Evolutionary conservation across 2,329 filamentous ascomycete species (phyloP).

Genomic region (Colletotrichum tabaci): DNA sequence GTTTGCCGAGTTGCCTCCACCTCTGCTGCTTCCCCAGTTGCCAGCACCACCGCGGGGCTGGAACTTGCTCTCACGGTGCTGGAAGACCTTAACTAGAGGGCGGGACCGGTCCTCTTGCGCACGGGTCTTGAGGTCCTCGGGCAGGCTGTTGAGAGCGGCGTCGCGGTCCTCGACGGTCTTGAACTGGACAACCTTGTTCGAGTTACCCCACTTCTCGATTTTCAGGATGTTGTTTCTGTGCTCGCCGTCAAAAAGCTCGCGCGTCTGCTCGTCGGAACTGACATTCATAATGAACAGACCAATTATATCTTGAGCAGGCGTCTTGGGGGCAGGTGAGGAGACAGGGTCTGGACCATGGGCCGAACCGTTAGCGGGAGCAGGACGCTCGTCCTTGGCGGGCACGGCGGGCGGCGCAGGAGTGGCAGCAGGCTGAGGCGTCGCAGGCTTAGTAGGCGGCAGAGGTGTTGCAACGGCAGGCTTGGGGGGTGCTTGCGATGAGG

Average conservation of each 20-base stretch:
- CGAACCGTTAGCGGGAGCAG: conserved; percentile 67
- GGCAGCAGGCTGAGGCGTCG: conserved; percentile 66
- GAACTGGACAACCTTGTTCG: conserved; percentile 91
- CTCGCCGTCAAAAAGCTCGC: conserved; percentile 85
- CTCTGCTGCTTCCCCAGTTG: conserved; percentile 76
- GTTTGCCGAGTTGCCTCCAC: conserved; percentile 70
- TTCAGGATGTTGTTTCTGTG: conserved; percentile 85
- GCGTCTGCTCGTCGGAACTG: conserved; percentile 85
- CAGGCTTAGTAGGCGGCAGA: conserved; percentile 56
- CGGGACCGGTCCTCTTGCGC: conserved; percentile 81
- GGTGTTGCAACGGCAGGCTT: conserved; percentile 60
- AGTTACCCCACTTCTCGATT: conserved; percentile 83
- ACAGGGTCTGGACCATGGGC: conserved; percentile 66
- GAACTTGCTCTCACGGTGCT: conserved; percentile 75
- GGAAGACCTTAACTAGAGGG: conserved; percentile 87
- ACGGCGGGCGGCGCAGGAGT: conserved; percentile 57
- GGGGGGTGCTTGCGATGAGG: conserved; percentile 53
- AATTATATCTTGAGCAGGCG: conserved; percentile 76
- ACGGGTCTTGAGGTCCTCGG: conserved; percentile 82
- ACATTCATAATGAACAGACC: conserved; percentile 93
- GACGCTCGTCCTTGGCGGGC: conserved; percentile 72
- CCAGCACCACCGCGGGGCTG: conserved; percentile 75
- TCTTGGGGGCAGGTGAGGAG: conserved; percentile 73
- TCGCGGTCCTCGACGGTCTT: conserved; percentile 85
- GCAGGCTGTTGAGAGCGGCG: conserved; percentile 80